Evolutionary conservation across 1,284 basidiomycete genomes (phyloP).

Genomic region (Sanghuangporus sanghuang): DNA sequence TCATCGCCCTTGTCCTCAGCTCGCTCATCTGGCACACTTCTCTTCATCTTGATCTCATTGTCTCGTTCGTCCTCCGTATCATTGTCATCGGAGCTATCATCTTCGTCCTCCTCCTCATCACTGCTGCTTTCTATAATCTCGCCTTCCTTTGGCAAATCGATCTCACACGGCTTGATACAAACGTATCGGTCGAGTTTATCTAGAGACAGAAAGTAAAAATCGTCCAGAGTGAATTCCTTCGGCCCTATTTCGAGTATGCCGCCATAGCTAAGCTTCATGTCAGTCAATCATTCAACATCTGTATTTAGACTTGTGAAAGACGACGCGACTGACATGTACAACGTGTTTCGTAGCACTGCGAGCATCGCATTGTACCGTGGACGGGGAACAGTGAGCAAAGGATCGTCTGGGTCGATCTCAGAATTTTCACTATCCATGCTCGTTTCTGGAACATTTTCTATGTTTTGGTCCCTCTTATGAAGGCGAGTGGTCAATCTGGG

Average conservation of each 20-base stretch:
- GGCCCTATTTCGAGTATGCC: constrained; percentile 81
- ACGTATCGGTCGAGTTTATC: constrained; percentile 78
- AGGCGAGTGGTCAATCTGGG: background rate
- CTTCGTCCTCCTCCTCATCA: constrained; percentile 49
- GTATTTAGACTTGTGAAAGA: background rate
- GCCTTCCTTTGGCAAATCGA: constrained; percentile 58
- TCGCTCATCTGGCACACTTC: constrained; percentile 24
- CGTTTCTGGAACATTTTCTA: background rate
- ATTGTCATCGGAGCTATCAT: constrained; percentile 38
- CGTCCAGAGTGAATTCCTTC: constrained; percentile 82
- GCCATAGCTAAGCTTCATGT: constrained; percentile 56
- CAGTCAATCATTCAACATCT: background rate
- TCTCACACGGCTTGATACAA: constrained; percentile 64
- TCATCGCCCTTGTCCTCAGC: background rate
- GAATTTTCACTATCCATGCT: constrained; percentile 17
- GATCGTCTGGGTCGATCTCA: constrained; percentile 64
- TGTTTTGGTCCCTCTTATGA: background rate
- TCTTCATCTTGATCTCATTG: constrained; percentile 27
- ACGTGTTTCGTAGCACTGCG: constrained; percentile 77
- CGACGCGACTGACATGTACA: constrained; percentile 66
- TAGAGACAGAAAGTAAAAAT: constrained; percentile 72
- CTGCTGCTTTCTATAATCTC: constrained; percentile 51
- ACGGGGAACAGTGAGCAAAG: constrained; percentile 63
- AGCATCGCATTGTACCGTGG: constrained; percentile 92
- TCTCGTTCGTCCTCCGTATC: constrained; percentile 28